Percentiles rank a stretch among this genome's conserved stretches.
Evolutionary conservation across 371 early-diverging fungal species (phyloP).

Genomic region (Mucor plumbeus): DNA sequence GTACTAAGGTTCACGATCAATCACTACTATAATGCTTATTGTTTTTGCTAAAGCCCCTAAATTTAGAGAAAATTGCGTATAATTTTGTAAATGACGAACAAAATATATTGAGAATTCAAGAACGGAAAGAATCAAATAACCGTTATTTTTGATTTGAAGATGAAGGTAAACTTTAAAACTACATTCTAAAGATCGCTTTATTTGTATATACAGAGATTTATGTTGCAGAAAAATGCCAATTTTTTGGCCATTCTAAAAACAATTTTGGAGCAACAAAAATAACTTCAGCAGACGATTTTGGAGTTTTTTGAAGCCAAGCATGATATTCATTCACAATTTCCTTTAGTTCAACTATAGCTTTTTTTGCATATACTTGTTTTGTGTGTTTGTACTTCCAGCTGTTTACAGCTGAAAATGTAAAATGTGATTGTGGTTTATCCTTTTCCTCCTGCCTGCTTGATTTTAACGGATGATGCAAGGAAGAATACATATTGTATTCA

Average conservation of each 20-base stretch:
- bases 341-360: constrained; percentile 9
- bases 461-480: no score
- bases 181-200: no score
- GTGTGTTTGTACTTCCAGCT: constrained; percentile 3
- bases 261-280: not conserved
- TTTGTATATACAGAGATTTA: not conserved
- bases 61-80: no score
- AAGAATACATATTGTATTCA: not conserved
- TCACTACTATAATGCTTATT: no score
- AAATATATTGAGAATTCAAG: no score
- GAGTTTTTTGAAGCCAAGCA: not conserved
- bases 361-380: constrained; percentile 10
- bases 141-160: no score
- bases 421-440: not conserved
- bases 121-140: no score
- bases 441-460: not conserved
- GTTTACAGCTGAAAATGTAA: not conserved
- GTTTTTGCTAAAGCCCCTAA: no score
- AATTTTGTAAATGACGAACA: no score
- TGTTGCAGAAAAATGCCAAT: not conserved
- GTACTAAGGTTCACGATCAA: no score
- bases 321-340: constrained; percentile 4
- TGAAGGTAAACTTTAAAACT: no score
- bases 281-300: not conserved
- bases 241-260: constrained; percentile 14